A percentile compares a stretch with the other conserved stretches of the same genome.
These are phyloP conservation scores for Blumeria graminis DNA, from an alignment of 2,329 filamentous ascomycete species.

Conservation along the genomic window DNA sequence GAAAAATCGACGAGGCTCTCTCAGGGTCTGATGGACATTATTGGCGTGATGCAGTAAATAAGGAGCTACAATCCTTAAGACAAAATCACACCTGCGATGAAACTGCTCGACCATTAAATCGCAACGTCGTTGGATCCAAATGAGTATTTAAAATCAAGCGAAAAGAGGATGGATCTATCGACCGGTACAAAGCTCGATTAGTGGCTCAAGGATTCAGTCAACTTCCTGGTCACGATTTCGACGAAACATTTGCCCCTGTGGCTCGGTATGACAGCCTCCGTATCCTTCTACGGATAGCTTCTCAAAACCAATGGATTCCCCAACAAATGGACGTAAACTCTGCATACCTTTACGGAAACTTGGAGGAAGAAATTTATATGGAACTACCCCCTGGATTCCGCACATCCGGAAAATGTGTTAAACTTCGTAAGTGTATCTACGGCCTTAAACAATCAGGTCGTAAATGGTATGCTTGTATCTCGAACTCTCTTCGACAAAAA, in stretches of 20 bases:
- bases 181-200: not conserved
- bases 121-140: not conserved
- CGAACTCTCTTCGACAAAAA: not conserved
- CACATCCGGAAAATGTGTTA: not conserved
- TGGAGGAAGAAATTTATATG: not conserved
- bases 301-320: not conserved
- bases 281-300: not conserved
- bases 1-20: no score
- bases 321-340: not conserved
- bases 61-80: not conserved
- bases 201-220: not conserved
- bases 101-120: not conserved
- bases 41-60: not conserved
- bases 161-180: not conserved
- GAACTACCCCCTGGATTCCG: not conserved
- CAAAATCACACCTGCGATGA: not conserved
- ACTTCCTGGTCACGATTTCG: not conserved
- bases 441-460: not conserved
- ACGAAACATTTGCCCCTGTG: not conserved
- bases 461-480: not conserved
- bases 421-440: not conserved
- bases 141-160: not conserved
- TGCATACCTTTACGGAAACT: not conserved
- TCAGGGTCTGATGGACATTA: no score
- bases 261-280: not conserved